phyloP scores from a whole-genome alignment of 495 filamentous ascomycete species.

The Letharia columbiana region DNA sequence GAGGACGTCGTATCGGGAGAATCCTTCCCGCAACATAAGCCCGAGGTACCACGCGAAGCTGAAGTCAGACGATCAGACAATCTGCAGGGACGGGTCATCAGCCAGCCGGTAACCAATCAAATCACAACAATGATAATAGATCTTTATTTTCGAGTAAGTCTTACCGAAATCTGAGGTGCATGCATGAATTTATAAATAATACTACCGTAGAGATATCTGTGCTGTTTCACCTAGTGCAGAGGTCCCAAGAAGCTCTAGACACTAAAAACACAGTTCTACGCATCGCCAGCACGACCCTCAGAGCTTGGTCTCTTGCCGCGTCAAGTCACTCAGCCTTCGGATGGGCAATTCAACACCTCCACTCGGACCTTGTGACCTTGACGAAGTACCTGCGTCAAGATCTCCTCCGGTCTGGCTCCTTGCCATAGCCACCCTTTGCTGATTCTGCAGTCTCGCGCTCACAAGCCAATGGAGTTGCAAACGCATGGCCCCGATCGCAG shows the following conservation, averaged over 20 bases:
- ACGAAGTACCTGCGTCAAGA: not conserved
- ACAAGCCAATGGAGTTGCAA: conserved; percentile 66
- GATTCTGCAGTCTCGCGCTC: conserved; percentile 46
- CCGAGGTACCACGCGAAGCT: not conserved
- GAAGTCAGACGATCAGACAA: not conserved
- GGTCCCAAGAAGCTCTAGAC: not conserved
- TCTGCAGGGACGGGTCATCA: not conserved
- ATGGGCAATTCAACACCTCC: conserved; percentile 6
- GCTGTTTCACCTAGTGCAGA: not conserved
- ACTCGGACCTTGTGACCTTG: not conserved
- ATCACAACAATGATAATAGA: not conserved
- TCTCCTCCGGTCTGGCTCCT: conserved; percentile 4
- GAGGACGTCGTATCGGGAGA: too few relatives aligned
- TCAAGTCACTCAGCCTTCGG: conserved; percentile 17
- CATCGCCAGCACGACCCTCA: not conserved
- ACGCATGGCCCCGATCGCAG: conserved; percentile 52
- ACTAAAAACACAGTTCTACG: not conserved
- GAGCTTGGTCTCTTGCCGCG: conserved; percentile 19
- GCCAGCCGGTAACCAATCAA: not conserved
- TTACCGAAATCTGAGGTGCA: not conserved
- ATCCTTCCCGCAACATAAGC: too few relatives aligned
- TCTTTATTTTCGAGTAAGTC: not conserved
- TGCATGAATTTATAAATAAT: not conserved
- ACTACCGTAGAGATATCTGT: not conserved
- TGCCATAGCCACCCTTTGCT: conserved; percentile 11